phyloP scores from a whole-genome alignment of 2,329 filamentous ascomycete species.

The Cercospora sesami region DNA sequence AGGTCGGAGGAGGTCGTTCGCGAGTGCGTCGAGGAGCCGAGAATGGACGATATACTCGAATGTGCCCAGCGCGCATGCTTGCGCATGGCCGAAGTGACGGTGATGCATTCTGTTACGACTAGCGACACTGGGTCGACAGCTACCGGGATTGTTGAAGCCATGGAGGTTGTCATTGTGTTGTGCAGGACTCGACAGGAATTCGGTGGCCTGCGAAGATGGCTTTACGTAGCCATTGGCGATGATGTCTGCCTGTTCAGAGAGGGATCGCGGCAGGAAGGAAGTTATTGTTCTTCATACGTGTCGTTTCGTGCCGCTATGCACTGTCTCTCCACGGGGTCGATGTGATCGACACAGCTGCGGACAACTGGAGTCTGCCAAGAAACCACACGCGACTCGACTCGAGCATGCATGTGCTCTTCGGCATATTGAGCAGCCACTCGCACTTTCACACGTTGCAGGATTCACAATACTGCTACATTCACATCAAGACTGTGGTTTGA shows the following conservation, averaged over 20 bases:
- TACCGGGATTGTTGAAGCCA: slow-evolving; percentile 35
- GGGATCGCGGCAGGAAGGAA: not conserved
- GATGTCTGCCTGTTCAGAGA: not conserved
- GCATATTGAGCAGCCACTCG: not conserved
- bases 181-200: not conserved
- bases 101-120: slow-evolving; percentile 98
- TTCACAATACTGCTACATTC: not conserved
- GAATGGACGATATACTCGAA: slow-evolving; percentile 91
- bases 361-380: not conserved
- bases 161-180: slow-evolving; percentile 7
- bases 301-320: not conserved
- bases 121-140: slow-evolving; percentile 52
- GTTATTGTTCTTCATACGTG: slow-evolving; percentile 1
- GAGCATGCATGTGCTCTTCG: not conserved
- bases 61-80: slow-evolving; percentile 96
- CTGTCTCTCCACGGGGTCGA: slow-evolving; percentile 5
- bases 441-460: not conserved
- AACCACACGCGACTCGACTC: slow-evolving; percentile 2
- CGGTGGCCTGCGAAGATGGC: not conserved
- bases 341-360: not conserved
- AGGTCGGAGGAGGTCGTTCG: slow-evolving; percentile 22
- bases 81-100: slow-evolving; percentile 95
- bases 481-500: not conserved
- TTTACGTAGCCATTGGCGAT: not conserved
- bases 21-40: slow-evolving; percentile 55